Conservation (phyloP, 2,329 filamentous ascomycete species). For the Shiraia sp. region DNA sequence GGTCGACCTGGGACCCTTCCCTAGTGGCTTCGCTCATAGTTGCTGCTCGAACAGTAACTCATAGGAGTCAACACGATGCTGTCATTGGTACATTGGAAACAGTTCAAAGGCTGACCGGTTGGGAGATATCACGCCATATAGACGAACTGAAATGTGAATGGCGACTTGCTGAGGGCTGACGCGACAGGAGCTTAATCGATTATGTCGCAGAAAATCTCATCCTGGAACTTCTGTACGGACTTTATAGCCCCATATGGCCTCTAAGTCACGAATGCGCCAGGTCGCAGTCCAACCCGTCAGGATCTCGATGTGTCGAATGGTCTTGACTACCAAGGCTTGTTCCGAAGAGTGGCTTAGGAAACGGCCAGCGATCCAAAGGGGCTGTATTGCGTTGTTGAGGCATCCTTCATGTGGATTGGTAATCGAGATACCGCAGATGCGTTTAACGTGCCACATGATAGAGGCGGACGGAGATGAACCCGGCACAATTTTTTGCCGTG, state of each 20-base stretch:
- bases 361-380: constrained; percentile 60
- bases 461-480: constrained; percentile 45
- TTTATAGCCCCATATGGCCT: constrained; percentile 41
- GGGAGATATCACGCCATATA: constrained; percentile 34
- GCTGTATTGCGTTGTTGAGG: constrained; percentile 62
- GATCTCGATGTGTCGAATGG: constrained; percentile 56
- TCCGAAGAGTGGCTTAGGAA: constrained; percentile 57
- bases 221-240: too few relatives aligned
- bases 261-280: constrained; percentile 59
- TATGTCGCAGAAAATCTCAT: too few relatives aligned
- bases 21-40: constrained; percentile 53
- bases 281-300: constrained; percentile 59
- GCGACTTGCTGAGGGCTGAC: constrained; percentile 23
- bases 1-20: constrained; percentile 54
- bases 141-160: constrained; percentile 21
- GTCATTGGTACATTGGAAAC: constrained; percentile 48
- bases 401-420: constrained; percentile 61
- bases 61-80: constrained; percentile 52
- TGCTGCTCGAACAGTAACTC: constrained; percentile 54
- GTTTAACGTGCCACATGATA: constrained; percentile 59
- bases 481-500: constrained; percentile 32
- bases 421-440: constrained; percentile 60
- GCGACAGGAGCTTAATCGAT: too few relatives aligned
- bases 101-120: constrained; percentile 49
- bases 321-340: constrained; percentile 44